Conservation (phyloP, 768 basidiomycete genomes). For the Amanita molliuscula region DNA sequence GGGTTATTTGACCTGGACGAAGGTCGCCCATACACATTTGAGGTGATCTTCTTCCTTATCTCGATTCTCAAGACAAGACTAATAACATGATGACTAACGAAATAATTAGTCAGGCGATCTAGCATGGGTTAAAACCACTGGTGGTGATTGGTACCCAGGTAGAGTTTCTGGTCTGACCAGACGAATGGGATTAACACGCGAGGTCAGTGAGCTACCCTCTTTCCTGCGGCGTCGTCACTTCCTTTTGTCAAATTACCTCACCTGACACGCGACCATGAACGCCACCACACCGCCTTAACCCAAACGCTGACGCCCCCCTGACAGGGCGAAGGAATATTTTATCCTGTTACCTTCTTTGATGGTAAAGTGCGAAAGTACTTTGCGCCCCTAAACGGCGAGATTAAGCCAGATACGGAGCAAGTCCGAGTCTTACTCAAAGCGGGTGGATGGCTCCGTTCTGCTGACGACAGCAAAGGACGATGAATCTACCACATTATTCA, state of each 20-base stretch:
- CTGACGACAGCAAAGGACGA: constrained; percentile 8
- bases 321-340: constrained; percentile 42
- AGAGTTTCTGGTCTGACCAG: constrained; percentile 33
- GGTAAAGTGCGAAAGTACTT: constrained; percentile 46
- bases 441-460: constrained; percentile 33
- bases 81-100: constrained; percentile 4
- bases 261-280: background rate
- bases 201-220: constrained; percentile 22
- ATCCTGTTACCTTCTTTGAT: constrained; percentile 37
- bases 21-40: constrained; percentile 42
- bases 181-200: constrained; percentile 34
- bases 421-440: constrained; percentile 36
- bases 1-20: constrained; percentile 36
- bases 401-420: constrained; percentile 46
- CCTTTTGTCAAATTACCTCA: background rate
- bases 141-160: constrained; percentile 44
- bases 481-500: background rate
- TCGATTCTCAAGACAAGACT: constrained; percentile 3
- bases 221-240: constrained; percentile 6
- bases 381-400: constrained; percentile 54
- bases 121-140: constrained; percentile 43
- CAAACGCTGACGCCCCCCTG: background rate
- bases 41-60: constrained; percentile 21
- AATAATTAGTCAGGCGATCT: constrained; percentile 28
- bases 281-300: constrained; percentile 1